Percentiles rank a stretch among this genome's conserved stretches.
Conservation (phyloP, 1,284 basidiomycete genomes). For the Sanguinoderma infundibulare region DNA sequence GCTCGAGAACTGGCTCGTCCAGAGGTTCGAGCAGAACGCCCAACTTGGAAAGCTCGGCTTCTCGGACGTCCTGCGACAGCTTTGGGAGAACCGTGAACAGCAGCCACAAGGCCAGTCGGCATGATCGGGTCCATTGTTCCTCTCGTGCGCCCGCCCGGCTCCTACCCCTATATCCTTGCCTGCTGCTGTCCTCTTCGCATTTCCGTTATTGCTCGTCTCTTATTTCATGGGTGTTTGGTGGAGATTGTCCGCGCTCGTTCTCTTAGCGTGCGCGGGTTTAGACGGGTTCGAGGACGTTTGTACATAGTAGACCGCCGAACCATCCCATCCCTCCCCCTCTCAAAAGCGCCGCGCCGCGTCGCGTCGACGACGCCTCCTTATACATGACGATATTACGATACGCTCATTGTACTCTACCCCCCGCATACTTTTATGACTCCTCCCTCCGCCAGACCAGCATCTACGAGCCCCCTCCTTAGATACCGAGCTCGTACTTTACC, state of each 20-base stretch:
- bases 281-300: constrained; percentile 26
- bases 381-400: constrained; percentile 29
- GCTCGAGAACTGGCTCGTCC: constrained; percentile 82
- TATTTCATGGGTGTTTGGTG: constrained; percentile 11
- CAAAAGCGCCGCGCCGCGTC: constrained; percentile 27
- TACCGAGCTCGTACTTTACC: constrained; percentile 18
- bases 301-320: constrained; percentile 16
- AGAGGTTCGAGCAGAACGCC: constrained; percentile 89
- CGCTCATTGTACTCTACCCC: constrained; percentile 31
- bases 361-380: constrained; percentile 18
- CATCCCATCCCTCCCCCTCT: background rate
- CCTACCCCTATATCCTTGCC: background rate
- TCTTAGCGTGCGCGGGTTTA: constrained; percentile 15
- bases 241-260: constrained; percentile 1
- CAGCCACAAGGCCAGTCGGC: constrained; percentile 34
- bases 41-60: constrained; percentile 86
- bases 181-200: background rate
- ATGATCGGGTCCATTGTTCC: constrained; percentile 17
- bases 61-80: constrained; percentile 78
- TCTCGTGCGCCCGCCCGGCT: background rate
- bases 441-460: constrained; percentile 1
- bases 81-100: constrained; percentile 66
- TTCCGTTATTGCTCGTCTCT: constrained; percentile 9
- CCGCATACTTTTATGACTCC: constrained; percentile 20
- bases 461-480: constrained; percentile 16